These are phyloP conservation scores for Hirsutella rhossiliensis DNA, from an alignment of 2,329 filamentous ascomycete genomes.

Conservation along the genomic window DNA sequence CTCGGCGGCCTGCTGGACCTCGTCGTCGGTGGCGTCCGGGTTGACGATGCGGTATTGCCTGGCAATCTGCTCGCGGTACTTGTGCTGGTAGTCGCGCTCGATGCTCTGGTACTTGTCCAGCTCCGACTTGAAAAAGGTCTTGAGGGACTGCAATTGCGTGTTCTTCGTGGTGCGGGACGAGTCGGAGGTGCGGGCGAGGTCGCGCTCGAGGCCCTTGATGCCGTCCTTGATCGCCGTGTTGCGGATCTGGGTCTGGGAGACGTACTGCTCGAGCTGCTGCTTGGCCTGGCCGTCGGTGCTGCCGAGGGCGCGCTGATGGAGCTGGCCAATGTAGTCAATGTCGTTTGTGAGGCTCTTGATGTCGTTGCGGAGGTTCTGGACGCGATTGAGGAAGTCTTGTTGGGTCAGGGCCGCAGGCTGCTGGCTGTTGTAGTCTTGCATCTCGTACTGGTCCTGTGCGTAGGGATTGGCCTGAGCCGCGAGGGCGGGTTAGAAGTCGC, in stretches of 20 bases:
- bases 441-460: slow-evolving; percentile 27
- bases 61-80: slow-evolving; percentile 66
- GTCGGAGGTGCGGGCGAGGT: slow-evolving; percentile 52
- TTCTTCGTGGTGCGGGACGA: slow-evolving; percentile 53
- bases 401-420: slow-evolving; percentile 36
- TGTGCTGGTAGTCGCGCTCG: slow-evolving; percentile 57
- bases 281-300: slow-evolving; percentile 46
- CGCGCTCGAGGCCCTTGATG: slow-evolving; percentile 63
- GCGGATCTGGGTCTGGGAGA: slow-evolving; percentile 57
- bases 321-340: slow-evolving; percentile 53
- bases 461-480: slow-evolving; percentile 6
- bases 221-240: slow-evolving; percentile 69
- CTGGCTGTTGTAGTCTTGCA: slow-evolving; percentile 38
- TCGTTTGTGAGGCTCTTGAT: slow-evolving; percentile 55
- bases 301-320: slow-evolving; percentile 61
- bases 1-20: slow-evolving; percentile 57
- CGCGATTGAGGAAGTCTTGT: slow-evolving; percentile 56
- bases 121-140: slow-evolving; percentile 59
- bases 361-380: slow-evolving; percentile 53
- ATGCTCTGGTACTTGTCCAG: slow-evolving; percentile 59
- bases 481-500: not conserved
- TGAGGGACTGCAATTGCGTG: slow-evolving; percentile 57
- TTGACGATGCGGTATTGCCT: slow-evolving; percentile 75
- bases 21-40: slow-evolving; percentile 62
- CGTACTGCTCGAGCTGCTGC: slow-evolving; percentile 51